Conservation (phyloP, 1,284 basidiomycete genomes). For the Heterobasidion parviporum region DNA sequence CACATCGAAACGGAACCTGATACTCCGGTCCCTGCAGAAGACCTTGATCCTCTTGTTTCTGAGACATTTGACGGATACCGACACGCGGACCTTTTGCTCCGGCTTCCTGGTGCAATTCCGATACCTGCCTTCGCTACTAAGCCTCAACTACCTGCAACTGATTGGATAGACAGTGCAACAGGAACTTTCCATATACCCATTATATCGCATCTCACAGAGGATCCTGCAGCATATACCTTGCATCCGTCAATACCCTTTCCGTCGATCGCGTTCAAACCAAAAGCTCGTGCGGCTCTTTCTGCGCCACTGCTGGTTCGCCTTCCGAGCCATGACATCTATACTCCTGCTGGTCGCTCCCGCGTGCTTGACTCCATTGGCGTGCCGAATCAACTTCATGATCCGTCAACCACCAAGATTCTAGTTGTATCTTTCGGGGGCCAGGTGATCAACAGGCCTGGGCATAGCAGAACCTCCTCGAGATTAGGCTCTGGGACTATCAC, state of each 20-base stretch:
- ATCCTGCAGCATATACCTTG: constrained; percentile 20
- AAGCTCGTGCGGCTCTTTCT: constrained; percentile 35
- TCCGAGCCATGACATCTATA: constrained; percentile 38
- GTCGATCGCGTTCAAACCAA: constrained; percentile 14
- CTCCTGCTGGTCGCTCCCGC: constrained; percentile 37
- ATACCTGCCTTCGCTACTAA: constrained; percentile 56
- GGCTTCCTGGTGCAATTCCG: constrained; percentile 66
- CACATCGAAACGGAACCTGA: constrained; percentile 27
- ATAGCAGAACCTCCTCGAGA: constrained; percentile 28
- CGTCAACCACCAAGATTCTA: constrained; percentile 45
- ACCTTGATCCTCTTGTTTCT: constrained; percentile 50
- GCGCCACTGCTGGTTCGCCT: constrained; percentile 63
- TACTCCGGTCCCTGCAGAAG: constrained; percentile 38
- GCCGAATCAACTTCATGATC: constrained; percentile 40
- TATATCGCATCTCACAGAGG: constrained; percentile 26
- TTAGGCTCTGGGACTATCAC: neutral
- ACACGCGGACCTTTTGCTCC: constrained; percentile 61
- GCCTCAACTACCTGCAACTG: constrained; percentile 48
- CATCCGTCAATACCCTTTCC: constrained; percentile 31
- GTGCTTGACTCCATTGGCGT: constrained; percentile 53
- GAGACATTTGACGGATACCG: constrained; percentile 61
- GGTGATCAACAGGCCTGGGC: constrained; percentile 49
- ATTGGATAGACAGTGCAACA: constrained; percentile 48
- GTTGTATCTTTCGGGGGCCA: constrained; percentile 77
- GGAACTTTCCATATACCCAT: constrained; percentile 40